Evolutionary conservation across 495 filamentous ascomycete species (phyloP).

Genomic region (Penicillium goetzii): DNA sequence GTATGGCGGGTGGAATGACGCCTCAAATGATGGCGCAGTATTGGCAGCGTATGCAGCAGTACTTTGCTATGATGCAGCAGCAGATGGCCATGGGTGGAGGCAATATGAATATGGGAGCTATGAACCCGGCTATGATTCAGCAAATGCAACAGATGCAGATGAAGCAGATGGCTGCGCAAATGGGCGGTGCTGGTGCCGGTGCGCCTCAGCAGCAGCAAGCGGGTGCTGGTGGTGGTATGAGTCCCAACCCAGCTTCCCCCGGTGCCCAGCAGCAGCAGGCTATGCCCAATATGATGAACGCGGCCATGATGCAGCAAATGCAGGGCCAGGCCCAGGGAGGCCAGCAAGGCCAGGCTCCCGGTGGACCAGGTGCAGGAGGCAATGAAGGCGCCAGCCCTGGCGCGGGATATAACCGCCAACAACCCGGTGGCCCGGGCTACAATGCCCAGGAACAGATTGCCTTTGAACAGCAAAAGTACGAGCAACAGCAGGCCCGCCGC

Average conservation of each 20-base stretch:
- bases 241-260: constrained; percentile 51
- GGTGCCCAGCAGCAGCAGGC: constrained; percentile 43
- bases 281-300: constrained; percentile 59
- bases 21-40: constrained; percentile 98
- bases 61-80: constrained; percentile 93
- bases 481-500: constrained; percentile 66
- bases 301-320: constrained; percentile 77
- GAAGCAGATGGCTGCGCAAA: constrained; percentile 58
- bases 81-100: constrained; percentile 53
- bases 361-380: constrained; percentile 17
- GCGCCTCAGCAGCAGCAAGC: constrained; percentile 21
- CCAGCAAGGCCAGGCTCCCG: constrained; percentile 46
- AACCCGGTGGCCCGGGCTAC: constrained; percentile 57
- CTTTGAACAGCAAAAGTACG: constrained; percentile 89
- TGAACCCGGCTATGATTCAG: constrained; percentile 82
- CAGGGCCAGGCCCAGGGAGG: constrained; percentile 42
- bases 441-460: constrained; percentile 76
- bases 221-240: constrained; percentile 43
- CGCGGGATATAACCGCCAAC: constrained; percentile 37
- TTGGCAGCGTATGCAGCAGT: constrained; percentile 96
- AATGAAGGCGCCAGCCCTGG: constrained; percentile 22
- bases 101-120: constrained; percentile 65
- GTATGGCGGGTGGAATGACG: constrained; percentile 68
- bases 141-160: constrained; percentile 78
- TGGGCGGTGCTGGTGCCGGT: constrained; percentile 56